A percentile compares a stretch with the other conserved stretches of the same genome.
These are phyloP conservation scores for Annulohypoxylon nitens DNA, from an alignment of 495 filamentous ascomycete species.

Conservation along the genomic window DNA sequence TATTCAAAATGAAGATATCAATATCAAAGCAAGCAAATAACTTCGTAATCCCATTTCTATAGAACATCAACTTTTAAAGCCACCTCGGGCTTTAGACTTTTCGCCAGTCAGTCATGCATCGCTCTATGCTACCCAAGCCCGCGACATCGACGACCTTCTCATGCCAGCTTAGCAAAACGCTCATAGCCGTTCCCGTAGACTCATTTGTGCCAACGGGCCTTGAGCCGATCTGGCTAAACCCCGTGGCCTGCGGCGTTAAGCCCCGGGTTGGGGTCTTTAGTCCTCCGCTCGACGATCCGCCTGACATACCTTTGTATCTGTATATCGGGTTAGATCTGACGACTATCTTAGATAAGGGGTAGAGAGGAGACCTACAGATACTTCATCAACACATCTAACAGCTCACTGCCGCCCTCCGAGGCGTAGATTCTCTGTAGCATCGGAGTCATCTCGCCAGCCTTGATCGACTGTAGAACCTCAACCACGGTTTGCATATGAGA, in stretches of 20 bases:
- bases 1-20: background rate
- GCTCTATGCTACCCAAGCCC: slow-evolving; percentile 86
- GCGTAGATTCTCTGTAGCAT: slow-evolving; percentile 81
- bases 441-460: slow-evolving; percentile 89
- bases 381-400: slow-evolving; percentile 80
- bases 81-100: slow-evolving; percentile 70
- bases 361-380: slow-evolving; percentile 68
- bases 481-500: slow-evolving; percentile 83
- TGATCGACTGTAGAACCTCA: slow-evolving; percentile 90
- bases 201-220: slow-evolving; percentile 75
- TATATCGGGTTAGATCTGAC: slow-evolving; percentile 27
- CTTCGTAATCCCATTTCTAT: slow-evolving; percentile 29
- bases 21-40: background rate
- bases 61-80: slow-evolving; percentile 2
- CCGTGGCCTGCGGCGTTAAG: slow-evolving; percentile 83
- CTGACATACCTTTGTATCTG: slow-evolving; percentile 88
- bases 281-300: slow-evolving; percentile 49
- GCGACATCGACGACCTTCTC: slow-evolving; percentile 94
- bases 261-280: slow-evolving; percentile 58
- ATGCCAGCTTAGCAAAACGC: slow-evolving; percentile 93
- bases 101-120: slow-evolving; percentile 92
- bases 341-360: slow-evolving; percentile 2
- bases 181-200: slow-evolving; percentile 88
- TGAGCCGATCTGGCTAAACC: slow-evolving; percentile 82
- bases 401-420: slow-evolving; percentile 77